Conservation (phyloP, 2,329 filamentous ascomycete species). For the Sclerotiophoma versabilis region DNA sequence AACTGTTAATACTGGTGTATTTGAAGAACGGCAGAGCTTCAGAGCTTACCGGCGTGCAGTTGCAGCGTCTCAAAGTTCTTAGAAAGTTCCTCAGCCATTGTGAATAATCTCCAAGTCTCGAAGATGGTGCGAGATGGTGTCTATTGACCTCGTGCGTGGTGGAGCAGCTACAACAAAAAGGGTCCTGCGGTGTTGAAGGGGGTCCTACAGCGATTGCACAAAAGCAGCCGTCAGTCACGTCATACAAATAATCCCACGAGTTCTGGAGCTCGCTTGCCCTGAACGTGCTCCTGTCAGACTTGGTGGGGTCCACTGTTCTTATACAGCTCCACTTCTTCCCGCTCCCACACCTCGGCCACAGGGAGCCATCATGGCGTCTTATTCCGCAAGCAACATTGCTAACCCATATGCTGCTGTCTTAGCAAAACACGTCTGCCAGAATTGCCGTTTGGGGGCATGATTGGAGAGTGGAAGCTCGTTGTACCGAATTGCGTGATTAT, state of each 20-base stretch:
- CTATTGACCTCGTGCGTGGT: conserved; percentile 14
- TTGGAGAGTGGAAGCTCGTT: conserved; percentile 3
- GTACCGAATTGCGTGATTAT: conserved; percentile 13
- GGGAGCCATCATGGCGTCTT: not conserved
- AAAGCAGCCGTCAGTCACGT: conserved; percentile 32
- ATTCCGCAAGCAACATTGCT: not conserved
- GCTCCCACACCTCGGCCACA: conserved; percentile 3
- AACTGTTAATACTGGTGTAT: conserved; percentile 1
- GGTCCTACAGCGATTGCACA: conserved; percentile 22
- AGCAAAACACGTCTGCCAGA: conserved; percentile 1
- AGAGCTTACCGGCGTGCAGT: conserved; percentile 56
- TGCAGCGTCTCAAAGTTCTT: conserved; percentile 60
- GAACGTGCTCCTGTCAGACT: not conserved
- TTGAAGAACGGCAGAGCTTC: not conserved
- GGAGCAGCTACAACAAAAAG: conserved; percentile 12
- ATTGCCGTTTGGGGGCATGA: conserved; percentile 6
- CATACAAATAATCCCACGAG: conserved; percentile 25
- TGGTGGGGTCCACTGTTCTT: not conserved
- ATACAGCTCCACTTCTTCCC: conserved; percentile 1
- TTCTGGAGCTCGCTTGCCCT: conserved; percentile 14
- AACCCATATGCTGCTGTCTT: not conserved
- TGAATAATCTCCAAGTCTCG: not conserved
- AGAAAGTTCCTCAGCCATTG: conserved; percentile 50
- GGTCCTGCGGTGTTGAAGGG: conserved; percentile 21
- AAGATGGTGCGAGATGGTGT: not conserved